phyloP scores from a whole-genome alignment of 306 rosid species.

The apple (Malus domestica) region DNA sequence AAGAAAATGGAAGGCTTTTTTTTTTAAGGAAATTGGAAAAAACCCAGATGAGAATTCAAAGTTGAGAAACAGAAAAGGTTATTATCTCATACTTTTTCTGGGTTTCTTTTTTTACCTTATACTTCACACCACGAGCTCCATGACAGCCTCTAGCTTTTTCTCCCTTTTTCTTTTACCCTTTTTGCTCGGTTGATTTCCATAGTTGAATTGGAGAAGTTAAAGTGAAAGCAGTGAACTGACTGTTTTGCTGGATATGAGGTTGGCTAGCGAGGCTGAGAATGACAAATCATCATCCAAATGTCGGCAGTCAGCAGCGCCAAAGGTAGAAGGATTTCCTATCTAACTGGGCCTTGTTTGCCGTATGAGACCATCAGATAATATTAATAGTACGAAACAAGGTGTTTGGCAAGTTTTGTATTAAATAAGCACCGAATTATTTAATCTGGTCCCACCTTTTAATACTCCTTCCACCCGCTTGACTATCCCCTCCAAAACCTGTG shows the following conservation, averaged over 20 bases:
- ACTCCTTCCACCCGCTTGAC: too few species aligned
- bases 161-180: neutral
- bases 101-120: neutral
- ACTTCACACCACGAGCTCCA: slow-evolving; percentile 13
- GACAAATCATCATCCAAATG: neutral
- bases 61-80: slow-evolving; percentile 8
- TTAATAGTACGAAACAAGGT: too few species aligned
- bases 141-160: neutral
- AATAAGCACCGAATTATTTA: too few species aligned
- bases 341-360: too few species aligned
- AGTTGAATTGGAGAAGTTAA: too few species aligned
- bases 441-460: too few species aligned
- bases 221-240: neutral
- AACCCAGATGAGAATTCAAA: neutral
- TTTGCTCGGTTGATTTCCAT: neutral
- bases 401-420: too few species aligned
- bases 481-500: too few species aligned
- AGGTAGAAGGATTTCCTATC: neutral
- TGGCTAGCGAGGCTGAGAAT: neutral
- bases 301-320: neutral
- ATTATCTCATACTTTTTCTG: neutral
- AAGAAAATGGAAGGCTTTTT: neutral
- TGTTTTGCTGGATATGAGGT: neutral
- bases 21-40: slow-evolving; percentile 16
- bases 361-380: too few species aligned